Base-by-base conservation (phyloP, 2,329 filamentous ascomycete genomes). In the Neofusicoccum parvum region DNA sequence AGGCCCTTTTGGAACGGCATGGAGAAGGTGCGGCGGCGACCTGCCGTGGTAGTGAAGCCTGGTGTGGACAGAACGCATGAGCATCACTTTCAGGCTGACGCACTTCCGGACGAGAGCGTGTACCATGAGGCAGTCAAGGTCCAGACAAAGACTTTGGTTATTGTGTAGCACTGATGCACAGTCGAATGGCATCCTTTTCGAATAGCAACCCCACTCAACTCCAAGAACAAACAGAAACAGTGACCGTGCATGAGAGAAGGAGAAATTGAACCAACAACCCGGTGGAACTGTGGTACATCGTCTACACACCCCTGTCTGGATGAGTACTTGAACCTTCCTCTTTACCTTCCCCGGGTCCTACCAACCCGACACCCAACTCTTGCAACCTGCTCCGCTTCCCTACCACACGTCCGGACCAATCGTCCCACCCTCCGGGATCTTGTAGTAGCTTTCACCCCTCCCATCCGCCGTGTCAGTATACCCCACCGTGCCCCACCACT, bases 401-500 rank as follows among this genome's bases (percentile, higher is more conserved):
- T 59, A 59, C 54, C 54, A 59, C 27, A n/a, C 27, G 15, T n/a
- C 41, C 3, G 54, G 54, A 9, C 54, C 54, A 12, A 59, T 43
- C 2, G 54, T 46, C 23, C 39, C 54, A 14, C 27, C 27, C 54
- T 32, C 54, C 2, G 54, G 54, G 6, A 59, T 59, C 41, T 59
- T 45, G 4, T 59, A 59, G n/a, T 46, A 59, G 41, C 54, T 59
- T 23, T 59, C 54, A 34, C 70, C 67, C 53, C 71, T 49, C 23
- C 70, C 71, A 69, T 88, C 86, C 62, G 69, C 48, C 37, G 84
- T 88, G 37, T 79, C 67, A 49, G 80, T 72, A 3, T 80, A 80
- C 6, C 75, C 80, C 23, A 78, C 74, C 67, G 89, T 89, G 9
- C 87, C 87, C 78, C 85, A 90, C 88, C 90, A 92, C 12, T 80